Percentiles rank a stretch among this genome's conserved stretches.
These are phyloP conservation scores for Candida parachauliodes DNA, from an alignment of 805 yeast genomes.

Conservation along the genomic window DNA sequence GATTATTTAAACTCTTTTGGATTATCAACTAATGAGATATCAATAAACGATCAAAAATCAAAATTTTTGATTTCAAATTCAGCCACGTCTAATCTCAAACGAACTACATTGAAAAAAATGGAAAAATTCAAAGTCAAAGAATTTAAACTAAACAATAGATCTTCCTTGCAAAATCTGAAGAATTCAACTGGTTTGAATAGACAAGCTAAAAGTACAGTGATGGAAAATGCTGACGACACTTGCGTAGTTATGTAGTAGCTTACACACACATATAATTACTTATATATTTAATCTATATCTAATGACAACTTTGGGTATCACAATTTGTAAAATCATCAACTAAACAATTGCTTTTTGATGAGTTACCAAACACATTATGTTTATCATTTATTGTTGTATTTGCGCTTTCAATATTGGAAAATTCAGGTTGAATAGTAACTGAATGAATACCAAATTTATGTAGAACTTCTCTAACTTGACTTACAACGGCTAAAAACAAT, in stretches of 20 bases:
- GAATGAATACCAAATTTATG: constrained; percentile 86
- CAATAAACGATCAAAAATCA: too few relatives aligned
- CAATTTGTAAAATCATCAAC: constrained; percentile 31
- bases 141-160: too few relatives aligned
- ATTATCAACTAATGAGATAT: not conserved
- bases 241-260: constrained; percentile 9
- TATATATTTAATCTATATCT: not conserved
- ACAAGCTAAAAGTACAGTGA: not conserved
- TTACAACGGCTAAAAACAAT: constrained; percentile 63
- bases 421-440: constrained; percentile 96
- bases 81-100: too few relatives aligned
- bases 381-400: constrained; percentile 6
- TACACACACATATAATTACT: too few relatives aligned
- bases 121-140: too few relatives aligned
- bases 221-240: not conserved
- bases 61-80: too few relatives aligned
- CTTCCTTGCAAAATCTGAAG: not conserved
- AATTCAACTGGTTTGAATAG: not conserved
- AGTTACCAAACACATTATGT: constrained; percentile 27
- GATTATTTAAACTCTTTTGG: constrained; percentile 17
- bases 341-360: constrained; percentile 24
- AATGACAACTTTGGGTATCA: constrained; percentile 17
- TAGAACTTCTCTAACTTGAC: constrained; percentile 70
- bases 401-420: constrained; percentile 24
- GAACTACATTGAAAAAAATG: too few relatives aligned